Base-by-base conservation (phyloP, 2,329 filamentous ascomycete genomes). In the Ophiognomonia clavigignenti-juglandacearum region DNA sequence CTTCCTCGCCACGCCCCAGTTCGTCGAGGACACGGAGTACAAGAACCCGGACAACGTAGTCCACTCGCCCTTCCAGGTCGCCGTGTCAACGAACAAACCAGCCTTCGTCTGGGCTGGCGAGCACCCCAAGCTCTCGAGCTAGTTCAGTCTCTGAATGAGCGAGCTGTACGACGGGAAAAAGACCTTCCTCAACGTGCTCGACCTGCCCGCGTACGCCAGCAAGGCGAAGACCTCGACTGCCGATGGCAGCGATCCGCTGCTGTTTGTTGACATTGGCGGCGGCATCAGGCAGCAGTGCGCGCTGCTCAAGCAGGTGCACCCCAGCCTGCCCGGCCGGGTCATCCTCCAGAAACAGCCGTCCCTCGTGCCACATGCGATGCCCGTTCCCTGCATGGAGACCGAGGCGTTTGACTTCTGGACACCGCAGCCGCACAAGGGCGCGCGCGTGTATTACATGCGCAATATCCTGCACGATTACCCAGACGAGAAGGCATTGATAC, bases 401-500 rank as follows among this genome's bases (percentile, higher is more conserved):
- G 60, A 59, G 56, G 47, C 51, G 4, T 59, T 65, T 29, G 59
- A 66, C 43, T 65, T 47, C 32, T 46, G 26, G 7, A 32, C 9
- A 3, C 24, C 24, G 7, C 39, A 41, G n/a, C 24, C 24, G 18
- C 10, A 31, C 26, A 45, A 39, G 53, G 56, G 51, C 4, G 56
- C 57, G 10, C 54, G 51, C 16, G 51, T 57, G 37, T 59, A 58
- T 47, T 55, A 45, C 37, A 18, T 57, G 6, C 41, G 55, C 2
- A 51, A 31, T 3, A 55, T 59, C 6, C 36, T 50, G 0, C 56
- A 59, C 20, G 48, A 58, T 16, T 52, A 53, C 31, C 53, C 56
- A 0, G 32, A 45, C 2, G 39, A 51, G 3, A 38, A 23, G 18
- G 47, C 46, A 4, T 11, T 39, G 3, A 10, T 26, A 24, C 6